Evolutionary conservation across 331 rosid species (phyloP), one percentile per base, ranked within the genome.

Genomic region (Stylosanthes scabra): DNA sequence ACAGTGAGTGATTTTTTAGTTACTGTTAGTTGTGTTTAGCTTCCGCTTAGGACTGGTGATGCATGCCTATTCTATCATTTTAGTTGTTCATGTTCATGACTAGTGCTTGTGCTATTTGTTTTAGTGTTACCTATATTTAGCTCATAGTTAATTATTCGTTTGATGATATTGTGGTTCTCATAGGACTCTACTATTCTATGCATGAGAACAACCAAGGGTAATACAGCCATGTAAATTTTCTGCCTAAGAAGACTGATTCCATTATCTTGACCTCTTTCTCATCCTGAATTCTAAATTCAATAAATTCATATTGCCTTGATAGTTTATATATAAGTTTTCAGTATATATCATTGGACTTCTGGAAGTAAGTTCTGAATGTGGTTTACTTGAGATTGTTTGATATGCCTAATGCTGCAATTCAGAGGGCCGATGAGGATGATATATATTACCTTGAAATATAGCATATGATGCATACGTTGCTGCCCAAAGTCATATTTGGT

Each of bases 321-420:
- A 3, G 7, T 49, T 16, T 16, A 6, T 10, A 9, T 73, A 5
- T 7, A 51, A 20, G n/a, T 56, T 52, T 25, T 12, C 9, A 42
- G 41, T 52, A 52, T 4, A 37, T 39, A 63, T 39, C 51, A 6
- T 39, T 55, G 29, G 8, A 39, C 34, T 74, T 60, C 20, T 62
- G 42, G 45, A 20, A 52, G 31, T 72, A 64, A 63, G 40, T 46
- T 47, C 46, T 64, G 20, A 45, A 37, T n/a, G 56, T 50, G 64
- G 40, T 57, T 52, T 64, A 31, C 72, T 63, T 76, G 62, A 52
- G 14, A 34, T 54, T 25, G 50, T 54, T 75, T 75, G 73, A 57
- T 46, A n/a, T 66, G 44, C 39, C 12, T 66, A 7, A 20, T 27
- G 15, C 25, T 59, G 42, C 59, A 71, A 59, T 59, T 57, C 25